Base-by-base conservation (phyloP, 75 land plant genomes). In the Ceratopteris richardii region DNA sequence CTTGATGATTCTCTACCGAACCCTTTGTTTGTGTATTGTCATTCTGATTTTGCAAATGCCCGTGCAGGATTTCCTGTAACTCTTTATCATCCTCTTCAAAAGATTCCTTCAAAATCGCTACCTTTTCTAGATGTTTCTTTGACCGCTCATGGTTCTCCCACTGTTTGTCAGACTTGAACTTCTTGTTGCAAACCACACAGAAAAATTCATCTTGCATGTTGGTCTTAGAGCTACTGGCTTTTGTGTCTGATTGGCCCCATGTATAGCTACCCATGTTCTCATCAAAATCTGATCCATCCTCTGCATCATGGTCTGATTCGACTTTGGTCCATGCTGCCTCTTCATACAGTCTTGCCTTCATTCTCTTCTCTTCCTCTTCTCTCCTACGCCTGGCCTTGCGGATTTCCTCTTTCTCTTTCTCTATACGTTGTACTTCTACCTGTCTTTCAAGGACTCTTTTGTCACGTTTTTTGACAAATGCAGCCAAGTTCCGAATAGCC, bases 71-170 rank as follows among this genome's bases (percentile, higher is more conserved):
- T 17, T 42, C 44, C 21, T 56, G 52, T 16, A 66, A 27, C 54
- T 44, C 28, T 64, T 65, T 46, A 43, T 73, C 69, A 17, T 83
- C 87, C 31, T 67, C 68, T 43, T 48, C 28, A 43, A 77, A 72
- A 0, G 81, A 25, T 18, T 79, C 79, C 68, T 77, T 79, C 44
- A 94, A 64, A 54, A 85, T 82, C 0, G 72, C 71, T 14, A 78
- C 80, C 47, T 73, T 81, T 66, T 83, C 91, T 58, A 75, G 67
- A 37, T 94, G 98, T 73, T 94, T 94, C 78, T 90, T 94, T 1
- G 98, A 94, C 75, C 84, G 76, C 76, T 94, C 98, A 33, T 94
- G 98, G 47, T 94, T 94, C 60, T 78, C 75, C 98, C 96, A 90
- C 51, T 94, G 98, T 85, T 94, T 86, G 16, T 81, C 85, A 10